These are phyloP conservation scores for Eucalyptus paniculata DNA, from an alignment of 345 rosid species.

Conservation along the genomic window DNA sequence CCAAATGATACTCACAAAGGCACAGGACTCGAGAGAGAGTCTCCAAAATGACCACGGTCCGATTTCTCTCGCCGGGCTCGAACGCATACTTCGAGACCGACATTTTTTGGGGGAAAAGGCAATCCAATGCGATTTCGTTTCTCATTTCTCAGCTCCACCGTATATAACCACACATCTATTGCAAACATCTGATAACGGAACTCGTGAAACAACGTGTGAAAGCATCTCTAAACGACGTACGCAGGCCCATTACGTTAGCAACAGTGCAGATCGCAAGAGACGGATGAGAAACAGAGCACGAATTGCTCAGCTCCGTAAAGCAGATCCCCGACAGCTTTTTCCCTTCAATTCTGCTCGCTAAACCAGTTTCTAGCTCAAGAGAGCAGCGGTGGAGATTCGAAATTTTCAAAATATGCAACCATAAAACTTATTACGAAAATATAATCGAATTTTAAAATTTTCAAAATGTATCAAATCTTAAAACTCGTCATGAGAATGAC, in stretches of 20 bases:
- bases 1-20: too few species aligned
- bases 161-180: not conserved
- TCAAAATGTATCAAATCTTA: too few species aligned
- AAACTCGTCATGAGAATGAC: too few species aligned
- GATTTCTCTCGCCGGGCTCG: not conserved
- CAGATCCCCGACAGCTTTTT: too few species aligned
- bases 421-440: too few species aligned
- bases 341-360: too few species aligned
- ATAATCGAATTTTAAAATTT: too few species aligned
- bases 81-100: not conserved
- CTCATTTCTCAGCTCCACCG: not conserved
- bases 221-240: not conserved
- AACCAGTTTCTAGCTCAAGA: too few species aligned
- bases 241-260: not conserved
- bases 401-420: too few species aligned
- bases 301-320: not conserved
- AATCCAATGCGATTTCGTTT: not conserved
- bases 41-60: not conserved
- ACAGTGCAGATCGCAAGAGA: not conserved
- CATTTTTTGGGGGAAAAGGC: not conserved
- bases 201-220: not conserved
- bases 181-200: not conserved
- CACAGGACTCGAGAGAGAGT: not conserved
- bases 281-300: not conserved
- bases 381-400: too few species aligned